These are phyloP conservation scores for Colletotrichum paranaense DNA, from an alignment of 2,329 filamentous ascomycete species.

Conservation along the genomic window DNA sequence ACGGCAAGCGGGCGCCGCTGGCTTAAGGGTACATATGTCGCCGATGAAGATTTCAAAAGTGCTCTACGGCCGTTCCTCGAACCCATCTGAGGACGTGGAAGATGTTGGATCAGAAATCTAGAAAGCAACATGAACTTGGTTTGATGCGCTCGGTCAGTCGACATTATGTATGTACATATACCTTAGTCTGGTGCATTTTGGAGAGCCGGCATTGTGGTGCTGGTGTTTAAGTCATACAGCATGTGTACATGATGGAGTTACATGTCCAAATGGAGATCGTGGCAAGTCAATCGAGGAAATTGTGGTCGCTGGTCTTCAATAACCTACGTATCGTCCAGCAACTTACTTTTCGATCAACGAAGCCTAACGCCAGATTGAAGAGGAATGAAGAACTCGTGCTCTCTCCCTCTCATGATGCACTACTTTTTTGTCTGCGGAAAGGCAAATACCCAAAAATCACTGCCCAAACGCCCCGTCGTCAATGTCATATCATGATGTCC, in stretches of 20 bases:
- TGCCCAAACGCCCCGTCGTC: conserved; percentile 1
- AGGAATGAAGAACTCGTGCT: background rate
- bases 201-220: background rate
- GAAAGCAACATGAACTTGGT: background rate
- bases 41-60: conserved; percentile 59
- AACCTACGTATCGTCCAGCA: background rate
- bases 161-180: background rate
- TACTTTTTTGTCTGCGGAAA: background rate
- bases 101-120: background rate
- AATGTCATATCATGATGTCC: background rate
- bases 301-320: background rate
- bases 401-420: background rate
- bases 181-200: background rate
- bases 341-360: background rate
- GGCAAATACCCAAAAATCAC: background rate
- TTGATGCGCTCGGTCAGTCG: background rate
- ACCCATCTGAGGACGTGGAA: background rate
- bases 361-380: conserved; percentile 15
- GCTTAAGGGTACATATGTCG: conserved; percentile 88
- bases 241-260: background rate
- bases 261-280: background rate
- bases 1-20: conserved; percentile 75
- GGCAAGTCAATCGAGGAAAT: background rate
- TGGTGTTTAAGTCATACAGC: background rate
- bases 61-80: conserved; percentile 19